phyloP scores from a whole-genome alignment of 2,329 filamentous ascomycete species.

The Magnaporthales sp. region DNA sequence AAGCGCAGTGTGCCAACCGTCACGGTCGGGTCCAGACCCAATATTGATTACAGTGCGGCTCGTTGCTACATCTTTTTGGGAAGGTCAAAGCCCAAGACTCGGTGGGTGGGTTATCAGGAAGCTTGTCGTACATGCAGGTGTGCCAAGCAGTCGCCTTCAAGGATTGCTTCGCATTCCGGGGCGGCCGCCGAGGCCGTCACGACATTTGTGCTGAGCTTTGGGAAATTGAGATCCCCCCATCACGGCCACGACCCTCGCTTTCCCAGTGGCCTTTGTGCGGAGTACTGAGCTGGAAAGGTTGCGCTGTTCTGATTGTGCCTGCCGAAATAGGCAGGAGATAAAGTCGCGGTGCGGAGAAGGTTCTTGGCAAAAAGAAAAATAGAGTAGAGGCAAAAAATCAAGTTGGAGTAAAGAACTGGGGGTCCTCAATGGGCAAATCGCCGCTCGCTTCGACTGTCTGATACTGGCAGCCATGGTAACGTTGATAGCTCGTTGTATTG shows the following conservation, averaged over 20 bases:
- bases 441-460: neutral
- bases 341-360: neutral
- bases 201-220: neutral
- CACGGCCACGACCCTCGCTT: neutral
- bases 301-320: neutral
- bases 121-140: neutral
- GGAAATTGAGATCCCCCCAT: neutral
- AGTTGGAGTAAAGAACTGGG: neutral
- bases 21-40: neutral
- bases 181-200: neutral
- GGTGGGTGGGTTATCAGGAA: neutral
- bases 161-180: neutral
- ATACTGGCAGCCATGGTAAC: neutral
- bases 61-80: neutral
- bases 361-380: neutral
- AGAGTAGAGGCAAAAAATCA: neutral
- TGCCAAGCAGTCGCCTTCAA: neutral
- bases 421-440: neutral
- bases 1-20: neutral
- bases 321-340: neutral
- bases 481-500: neutral
- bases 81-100: neutral
- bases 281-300: neutral
- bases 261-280: neutral
- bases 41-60: neutral